These are phyloP conservation scores for Psidium friedrichsthalianum DNA, from an alignment of 345 rosid genomes.

Conservation along the genomic window DNA sequence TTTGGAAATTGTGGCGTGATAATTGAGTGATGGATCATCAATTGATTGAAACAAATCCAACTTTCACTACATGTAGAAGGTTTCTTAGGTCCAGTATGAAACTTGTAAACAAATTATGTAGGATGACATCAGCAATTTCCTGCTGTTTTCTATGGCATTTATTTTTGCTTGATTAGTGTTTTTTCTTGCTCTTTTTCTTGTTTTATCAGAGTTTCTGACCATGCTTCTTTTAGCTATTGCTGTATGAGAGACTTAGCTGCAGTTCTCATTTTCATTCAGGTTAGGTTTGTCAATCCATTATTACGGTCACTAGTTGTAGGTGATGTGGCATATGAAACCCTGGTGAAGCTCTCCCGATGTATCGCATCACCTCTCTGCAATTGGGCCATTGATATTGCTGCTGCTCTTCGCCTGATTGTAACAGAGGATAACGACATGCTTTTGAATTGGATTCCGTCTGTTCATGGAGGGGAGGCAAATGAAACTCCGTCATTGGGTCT, in stretches of 20 bases:
- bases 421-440: slow-evolving; percentile 45
- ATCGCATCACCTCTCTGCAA: slow-evolving; percentile 74
- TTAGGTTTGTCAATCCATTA: slow-evolving; percentile 72
- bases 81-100: neutral
- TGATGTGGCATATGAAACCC: slow-evolving; percentile 66
- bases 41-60: neutral
- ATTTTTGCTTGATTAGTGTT: neutral
- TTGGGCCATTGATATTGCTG: slow-evolving; percentile 91
- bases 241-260: neutral
- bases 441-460: slow-evolving; percentile 35
- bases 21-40: neutral
- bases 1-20: neutral
- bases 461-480: slow-evolving; percentile 34
- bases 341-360: slow-evolving; percentile 82
- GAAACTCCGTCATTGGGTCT: slow-evolving; percentile 47
- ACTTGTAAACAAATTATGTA: neutral
- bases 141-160: neutral
- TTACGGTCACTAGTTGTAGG: slow-evolving; percentile 71
- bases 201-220: neutral
- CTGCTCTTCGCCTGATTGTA: slow-evolving; percentile 71
- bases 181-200: neutral
- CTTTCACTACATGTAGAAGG: neutral
- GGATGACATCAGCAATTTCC: neutral
- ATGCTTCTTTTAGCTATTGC: neutral
- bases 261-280: slow-evolving; percentile 25